Percentiles rank a stretch among this genome's conserved stretches.
These are phyloP conservation scores for Neoboletus brunneissimus DNA, from an alignment of 768 basidiomycete genomes.

Conservation along the genomic window DNA sequence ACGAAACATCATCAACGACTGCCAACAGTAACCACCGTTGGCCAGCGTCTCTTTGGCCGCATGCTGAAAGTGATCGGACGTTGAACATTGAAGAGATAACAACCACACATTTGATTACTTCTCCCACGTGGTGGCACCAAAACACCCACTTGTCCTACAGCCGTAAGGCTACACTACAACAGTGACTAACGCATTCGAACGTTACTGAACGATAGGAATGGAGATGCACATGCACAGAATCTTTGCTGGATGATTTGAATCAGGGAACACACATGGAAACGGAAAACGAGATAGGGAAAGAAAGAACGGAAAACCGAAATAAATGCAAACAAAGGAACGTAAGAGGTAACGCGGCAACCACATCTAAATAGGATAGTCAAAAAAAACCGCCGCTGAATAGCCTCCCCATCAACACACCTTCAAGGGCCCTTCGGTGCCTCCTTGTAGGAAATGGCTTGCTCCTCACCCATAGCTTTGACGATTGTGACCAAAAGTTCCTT, in stretches of 20 bases:
- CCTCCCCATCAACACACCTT: slow-evolving; percentile 13
- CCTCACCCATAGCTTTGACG: slow-evolving; percentile 88
- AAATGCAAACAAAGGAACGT: slow-evolving; percentile 19
- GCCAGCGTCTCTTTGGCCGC: background rate
- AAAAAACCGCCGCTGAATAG: background rate
- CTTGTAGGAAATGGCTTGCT: slow-evolving; percentile 87
- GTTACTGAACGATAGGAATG: slow-evolving; percentile 26
- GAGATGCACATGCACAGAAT: slow-evolving; percentile 26
- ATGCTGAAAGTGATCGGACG: background rate
- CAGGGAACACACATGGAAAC: slow-evolving; percentile 9
- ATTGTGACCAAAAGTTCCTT: slow-evolving; percentile 88
- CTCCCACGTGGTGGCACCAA: slow-evolving; percentile 2
- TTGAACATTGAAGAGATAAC: background rate
- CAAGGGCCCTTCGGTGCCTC: slow-evolving; percentile 71
- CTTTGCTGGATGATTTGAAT: slow-evolving; percentile 22
- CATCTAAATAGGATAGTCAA: background rate
- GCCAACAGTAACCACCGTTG: slow-evolving; percentile 13
- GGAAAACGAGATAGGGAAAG: slow-evolving; percentile 6
- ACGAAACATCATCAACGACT: background rate
- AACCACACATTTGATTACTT: slow-evolving; percentile 1
- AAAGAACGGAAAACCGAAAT: slow-evolving; percentile 8
- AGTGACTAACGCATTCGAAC: slow-evolving; percentile 28
- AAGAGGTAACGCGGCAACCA: background rate
- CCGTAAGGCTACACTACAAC: slow-evolving; percentile 25
- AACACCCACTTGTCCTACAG: slow-evolving; percentile 13